phyloP scores from a whole-genome alignment of 139 green algal genomes.

The Marvania coccoides region DNA sequence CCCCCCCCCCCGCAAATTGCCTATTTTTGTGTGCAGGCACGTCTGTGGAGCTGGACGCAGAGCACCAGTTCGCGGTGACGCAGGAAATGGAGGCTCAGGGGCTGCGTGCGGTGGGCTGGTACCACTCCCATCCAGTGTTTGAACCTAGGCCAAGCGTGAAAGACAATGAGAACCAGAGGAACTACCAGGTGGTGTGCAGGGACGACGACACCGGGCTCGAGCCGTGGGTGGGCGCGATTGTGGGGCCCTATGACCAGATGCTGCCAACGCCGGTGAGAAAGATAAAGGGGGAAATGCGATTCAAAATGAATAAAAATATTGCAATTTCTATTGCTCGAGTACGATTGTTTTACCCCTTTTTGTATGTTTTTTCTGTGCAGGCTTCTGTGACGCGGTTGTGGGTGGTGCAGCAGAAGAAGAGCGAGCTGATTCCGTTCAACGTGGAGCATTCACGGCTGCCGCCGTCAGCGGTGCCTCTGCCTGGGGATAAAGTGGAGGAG shows the following conservation, averaged over 20 bases:
- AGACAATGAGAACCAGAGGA: slow-evolving; percentile 84
- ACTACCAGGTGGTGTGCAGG: slow-evolving; percentile 73
- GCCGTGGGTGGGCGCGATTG: slow-evolving; percentile 75
- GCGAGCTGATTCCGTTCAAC: slow-evolving; percentile 26
- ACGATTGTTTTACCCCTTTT: background rate
- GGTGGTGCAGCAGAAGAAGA: slow-evolving; percentile 23
- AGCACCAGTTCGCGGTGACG: slow-evolving; percentile 51
- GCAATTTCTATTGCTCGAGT: background rate
- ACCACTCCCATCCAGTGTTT: slow-evolving; percentile 79
- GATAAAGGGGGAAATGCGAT: background rate
- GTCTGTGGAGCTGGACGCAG: slow-evolving; percentile 67
- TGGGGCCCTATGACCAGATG: slow-evolving; percentile 66
- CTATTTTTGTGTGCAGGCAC: slow-evolving; percentile 18
- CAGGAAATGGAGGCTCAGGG: slow-evolving; percentile 45
- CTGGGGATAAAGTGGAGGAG: background rate
- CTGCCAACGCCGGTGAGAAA: slow-evolving; percentile 38
- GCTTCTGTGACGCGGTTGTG: slow-evolving; percentile 24
- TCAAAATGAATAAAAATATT: background rate
- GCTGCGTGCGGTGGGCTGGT: slow-evolving; percentile 63
- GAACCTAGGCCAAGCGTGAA: slow-evolving; percentile 55
- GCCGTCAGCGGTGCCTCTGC: background rate
- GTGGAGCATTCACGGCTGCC: slow-evolving; percentile 2
- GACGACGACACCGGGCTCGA: slow-evolving; percentile 40
- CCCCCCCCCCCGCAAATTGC: background rate
- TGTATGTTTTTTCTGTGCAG: background rate